Base-by-base conservation (phyloP, 768 basidiomycete species). In the Auricularia sp. region DNA sequence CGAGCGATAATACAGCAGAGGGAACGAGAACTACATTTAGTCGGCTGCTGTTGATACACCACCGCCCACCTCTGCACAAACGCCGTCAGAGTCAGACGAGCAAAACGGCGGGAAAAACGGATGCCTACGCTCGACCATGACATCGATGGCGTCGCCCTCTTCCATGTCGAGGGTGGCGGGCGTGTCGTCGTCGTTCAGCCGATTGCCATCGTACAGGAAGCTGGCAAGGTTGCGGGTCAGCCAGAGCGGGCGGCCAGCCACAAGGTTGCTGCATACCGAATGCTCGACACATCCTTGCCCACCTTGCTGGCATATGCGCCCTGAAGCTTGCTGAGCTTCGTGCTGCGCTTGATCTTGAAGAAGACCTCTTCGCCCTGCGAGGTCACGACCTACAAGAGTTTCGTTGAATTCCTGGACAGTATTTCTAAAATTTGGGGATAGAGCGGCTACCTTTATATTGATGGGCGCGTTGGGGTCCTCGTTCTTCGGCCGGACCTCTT, bases 341-440 rank as follows among this genome's bases (percentile, higher is more conserved):
- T 95, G 76, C 83, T 90, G 72, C 89, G 85, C 79, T 95, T 97
- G 78, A 97, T 95, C 83, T 97, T 96, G 83, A 97, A 97, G 77
- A 90, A 96, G 34, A 96, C 91, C 74, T 95, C 93, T 39, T 94
- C 91, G 65, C 91, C 92, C 13, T 78, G 74, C 44, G 88, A 81
- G 69, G 83, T 86, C 56, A 88, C 83, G 61, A 93, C 91, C 91
- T 93, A 69, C 65, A 8, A 58, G 37, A 21, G 21, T 18, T 5
- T 34, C 18, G 54, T 59, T 24, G 8, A 56, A 29, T 7, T 65
- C 51, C 13, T 7, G 24, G 33, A 39, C 47, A 42, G 39, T 42
- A 5, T 8, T 8, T 8, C 0, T 1, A 29, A 54, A 59, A 58
- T 35, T 34, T 34, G 33, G 61, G 39, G 47, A 6, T 45, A 62